Conservation (phyloP, 495 filamentous ascomycete genomes). For the Clavariopsis aquatica region DNA sequence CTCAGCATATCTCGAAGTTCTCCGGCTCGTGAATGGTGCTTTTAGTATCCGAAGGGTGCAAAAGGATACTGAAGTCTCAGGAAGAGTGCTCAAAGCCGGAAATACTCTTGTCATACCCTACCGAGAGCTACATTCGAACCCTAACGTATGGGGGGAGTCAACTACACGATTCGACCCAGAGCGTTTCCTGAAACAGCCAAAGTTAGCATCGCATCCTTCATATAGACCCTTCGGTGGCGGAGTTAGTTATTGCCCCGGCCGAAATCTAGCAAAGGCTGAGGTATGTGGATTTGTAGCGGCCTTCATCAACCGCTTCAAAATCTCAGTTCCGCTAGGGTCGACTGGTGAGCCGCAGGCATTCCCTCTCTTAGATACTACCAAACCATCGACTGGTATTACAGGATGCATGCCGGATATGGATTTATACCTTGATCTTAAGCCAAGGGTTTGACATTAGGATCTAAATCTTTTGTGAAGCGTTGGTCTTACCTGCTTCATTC, state of each 20-base stretch:
- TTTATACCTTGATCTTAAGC: not conserved
- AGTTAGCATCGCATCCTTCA: not conserved
- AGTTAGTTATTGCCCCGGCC: slow-evolving; percentile 2
- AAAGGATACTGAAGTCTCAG: not conserved
- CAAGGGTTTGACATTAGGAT: not conserved
- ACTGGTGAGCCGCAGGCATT: not conserved
- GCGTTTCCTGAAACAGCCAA: slow-evolving; percentile 4
- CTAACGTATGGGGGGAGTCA: slow-evolving; percentile 6
- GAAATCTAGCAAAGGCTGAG: slow-evolving; percentile 12
- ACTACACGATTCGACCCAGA: slow-evolving; percentile 1
- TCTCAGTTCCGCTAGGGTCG: not conserved
- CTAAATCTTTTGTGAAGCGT: not conserved
- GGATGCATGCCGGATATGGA: not conserved
- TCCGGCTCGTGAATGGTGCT: slow-evolving; percentile 4
- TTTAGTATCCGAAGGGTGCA: not conserved
- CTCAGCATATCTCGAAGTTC: slow-evolving; percentile 4
- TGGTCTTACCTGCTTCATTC: not conserved
- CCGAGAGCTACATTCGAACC: slow-evolving; percentile 6
- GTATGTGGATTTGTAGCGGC: slow-evolving; percentile 7
- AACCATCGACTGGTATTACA: slow-evolving; percentile 6
- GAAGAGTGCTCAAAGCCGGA: slow-evolving; percentile 6
- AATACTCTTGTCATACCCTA: slow-evolving; percentile 8
- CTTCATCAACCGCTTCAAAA: slow-evolving; percentile 2
- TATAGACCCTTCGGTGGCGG: not conserved
- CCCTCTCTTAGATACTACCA: not conserved